A percentile compares a stretch with the other conserved stretches of the same genome.
Evolutionary conservation across 179 eudicot genomes (phyloP).

Genomic region (Gypsophila paniculata): DNA sequence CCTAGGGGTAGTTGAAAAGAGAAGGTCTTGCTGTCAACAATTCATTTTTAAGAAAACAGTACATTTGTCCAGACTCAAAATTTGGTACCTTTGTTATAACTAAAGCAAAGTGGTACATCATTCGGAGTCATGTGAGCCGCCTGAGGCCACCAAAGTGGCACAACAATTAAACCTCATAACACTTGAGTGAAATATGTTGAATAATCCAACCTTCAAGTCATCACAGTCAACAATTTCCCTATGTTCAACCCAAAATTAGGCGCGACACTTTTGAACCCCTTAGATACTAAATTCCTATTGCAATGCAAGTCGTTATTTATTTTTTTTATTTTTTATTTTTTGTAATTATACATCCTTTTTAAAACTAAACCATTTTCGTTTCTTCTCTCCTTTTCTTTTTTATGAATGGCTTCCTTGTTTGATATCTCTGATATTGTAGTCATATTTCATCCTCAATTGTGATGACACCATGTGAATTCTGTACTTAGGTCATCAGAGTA

Average conservation of each 20-base stretch:
- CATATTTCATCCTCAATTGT: neutral
- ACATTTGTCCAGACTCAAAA: neutral
- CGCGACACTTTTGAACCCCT: neutral
- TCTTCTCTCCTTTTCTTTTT: neutral
- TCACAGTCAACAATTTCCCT: neutral
- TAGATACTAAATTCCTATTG: neutral
- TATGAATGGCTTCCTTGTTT: neutral
- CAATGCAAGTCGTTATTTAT: slow-evolving; percentile 3
- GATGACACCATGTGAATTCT: neutral
- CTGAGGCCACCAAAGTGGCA: neutral
- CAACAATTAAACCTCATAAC: neutral
- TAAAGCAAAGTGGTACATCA: neutral
- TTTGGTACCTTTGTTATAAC: neutral
- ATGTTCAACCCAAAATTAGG: neutral
- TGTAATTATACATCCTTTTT: neutral
- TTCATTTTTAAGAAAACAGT: no score
- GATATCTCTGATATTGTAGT: neutral
- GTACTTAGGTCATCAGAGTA: slow-evolving; percentile 73
- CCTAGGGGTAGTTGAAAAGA: no score
- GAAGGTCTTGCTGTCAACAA: no score
- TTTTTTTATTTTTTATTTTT: no score
- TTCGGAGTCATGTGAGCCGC: neutral
- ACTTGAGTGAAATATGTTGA: neutral
- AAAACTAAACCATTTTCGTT: neutral
- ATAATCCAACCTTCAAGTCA: neutral